Evolutionary conservation across 1,284 basidiomycete species (phyloP).

Genomic region (Pyrrhoderma noxium): DNA sequence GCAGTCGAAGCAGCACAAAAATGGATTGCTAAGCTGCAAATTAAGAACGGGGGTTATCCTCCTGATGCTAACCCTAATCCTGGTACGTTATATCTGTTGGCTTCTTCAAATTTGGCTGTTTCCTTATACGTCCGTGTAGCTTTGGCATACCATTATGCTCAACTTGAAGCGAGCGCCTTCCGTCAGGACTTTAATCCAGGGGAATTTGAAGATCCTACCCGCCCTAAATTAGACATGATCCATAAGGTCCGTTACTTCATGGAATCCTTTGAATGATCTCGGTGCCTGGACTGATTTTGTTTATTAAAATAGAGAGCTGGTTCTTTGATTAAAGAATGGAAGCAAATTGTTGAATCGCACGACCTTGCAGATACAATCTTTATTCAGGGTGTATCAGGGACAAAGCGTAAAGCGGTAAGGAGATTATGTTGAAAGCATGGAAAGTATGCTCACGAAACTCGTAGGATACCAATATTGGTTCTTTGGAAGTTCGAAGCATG

Average conservation of each 20-base stretch:
- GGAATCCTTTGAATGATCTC: not conserved
- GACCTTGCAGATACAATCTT: constrained; percentile 46
- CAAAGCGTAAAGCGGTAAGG: constrained; percentile 66
- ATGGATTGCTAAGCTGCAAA: constrained; percentile 73
- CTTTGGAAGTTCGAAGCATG: constrained; percentile 61
- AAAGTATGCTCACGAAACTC: too few relatives aligned
- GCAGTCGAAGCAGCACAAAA: constrained; percentile 62
- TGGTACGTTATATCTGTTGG: constrained; percentile 38
- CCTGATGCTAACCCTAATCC: constrained; percentile 93
- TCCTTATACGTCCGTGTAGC: constrained; percentile 30
- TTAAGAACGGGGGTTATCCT: constrained; percentile 75
- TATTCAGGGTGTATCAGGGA: constrained; percentile 36
- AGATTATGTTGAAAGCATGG: not conserved
- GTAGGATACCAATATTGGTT: constrained; percentile 52
- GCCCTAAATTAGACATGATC: constrained; percentile 73
- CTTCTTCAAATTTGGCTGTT: not conserved
- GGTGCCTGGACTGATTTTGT: constrained; percentile 1
- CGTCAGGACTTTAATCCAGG: constrained; percentile 77
- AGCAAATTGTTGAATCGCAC: constrained; percentile 58
- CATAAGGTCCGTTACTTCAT: constrained; percentile 51
- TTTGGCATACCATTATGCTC: constrained; percentile 81
- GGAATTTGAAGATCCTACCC: constrained; percentile 71
- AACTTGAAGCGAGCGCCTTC: constrained; percentile 88
- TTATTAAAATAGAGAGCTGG: constrained; percentile 57
- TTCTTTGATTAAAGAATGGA: constrained; percentile 69